These are phyloP conservation scores for Pterocarpus santalinus DNA, from an alignment of 306 rosid species.

Conservation along the genomic window DNA sequence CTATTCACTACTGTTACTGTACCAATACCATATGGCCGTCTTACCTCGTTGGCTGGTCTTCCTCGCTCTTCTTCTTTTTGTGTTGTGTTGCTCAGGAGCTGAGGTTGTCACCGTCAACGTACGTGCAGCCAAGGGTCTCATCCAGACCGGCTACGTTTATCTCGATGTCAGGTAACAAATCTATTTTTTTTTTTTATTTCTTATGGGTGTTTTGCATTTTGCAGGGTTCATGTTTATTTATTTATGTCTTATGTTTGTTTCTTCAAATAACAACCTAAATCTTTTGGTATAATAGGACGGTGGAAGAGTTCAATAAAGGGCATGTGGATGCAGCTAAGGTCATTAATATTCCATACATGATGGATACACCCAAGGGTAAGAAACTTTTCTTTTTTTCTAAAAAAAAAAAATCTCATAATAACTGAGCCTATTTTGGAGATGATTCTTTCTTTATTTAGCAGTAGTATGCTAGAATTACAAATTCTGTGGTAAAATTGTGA, in stretches of 20 bases:
- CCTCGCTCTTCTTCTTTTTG: conserved; percentile 48
- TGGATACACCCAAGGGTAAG: conserved; percentile 71
- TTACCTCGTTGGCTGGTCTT: conserved; percentile 43
- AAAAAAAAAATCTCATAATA: not conserved
- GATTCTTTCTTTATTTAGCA: not conserved
- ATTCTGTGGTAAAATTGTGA: not conserved
- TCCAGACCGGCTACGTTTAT: conserved; percentile 68
- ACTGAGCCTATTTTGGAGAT: not conserved
- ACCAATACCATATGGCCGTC: conserved; percentile 47
- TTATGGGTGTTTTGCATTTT: not conserved
- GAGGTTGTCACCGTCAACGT: conserved; percentile 78
- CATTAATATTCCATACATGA: conserved; percentile 78
- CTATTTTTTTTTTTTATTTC: not conserved
- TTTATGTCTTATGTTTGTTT: not conserved
- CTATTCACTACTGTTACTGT: not conserved
- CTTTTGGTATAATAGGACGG: conserved; percentile 63
- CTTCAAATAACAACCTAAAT: not conserved
- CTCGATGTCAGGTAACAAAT: conserved; percentile 78
- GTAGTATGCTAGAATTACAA: not conserved
- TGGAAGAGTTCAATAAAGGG: conserved; percentile 75
- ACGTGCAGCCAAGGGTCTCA: conserved; percentile 60
- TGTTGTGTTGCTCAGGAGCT: conserved; percentile 52
- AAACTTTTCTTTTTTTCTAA: not conserved
- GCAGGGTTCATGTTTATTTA: not conserved
- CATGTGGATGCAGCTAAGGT: conserved; percentile 68